Percentiles rank a stretch among this genome's conserved stretches.
phyloP scores from a whole-genome alignment of 345 rosid species.

The Salix udensis region DNA sequence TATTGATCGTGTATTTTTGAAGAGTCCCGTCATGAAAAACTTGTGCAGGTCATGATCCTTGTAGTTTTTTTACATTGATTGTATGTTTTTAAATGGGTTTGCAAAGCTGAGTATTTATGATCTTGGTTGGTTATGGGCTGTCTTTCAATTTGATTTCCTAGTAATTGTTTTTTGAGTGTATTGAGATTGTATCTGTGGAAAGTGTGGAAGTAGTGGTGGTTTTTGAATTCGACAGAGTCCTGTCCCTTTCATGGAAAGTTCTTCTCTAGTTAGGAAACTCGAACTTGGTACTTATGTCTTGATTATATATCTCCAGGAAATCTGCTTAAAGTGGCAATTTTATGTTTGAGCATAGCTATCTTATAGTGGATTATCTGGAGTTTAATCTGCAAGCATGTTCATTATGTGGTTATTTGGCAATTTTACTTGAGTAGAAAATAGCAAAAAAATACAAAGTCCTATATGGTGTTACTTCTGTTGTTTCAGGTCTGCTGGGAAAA shows the following conservation, averaged over 20 bases:
- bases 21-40: conserved; percentile 41
- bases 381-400: neutral
- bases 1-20: no score
- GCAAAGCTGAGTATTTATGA: neutral
- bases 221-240: neutral
- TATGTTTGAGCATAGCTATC: neutral
- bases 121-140: neutral
- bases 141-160: neutral
- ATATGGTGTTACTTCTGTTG: conserved; percentile 5
- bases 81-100: neutral
- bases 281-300: neutral
- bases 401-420: neutral
- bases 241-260: neutral
- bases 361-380: conserved; percentile 3
- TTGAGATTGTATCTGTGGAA: no score
- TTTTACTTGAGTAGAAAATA: neutral
- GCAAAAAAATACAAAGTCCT: neutral
- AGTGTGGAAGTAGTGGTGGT: neutral
- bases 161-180: no score
- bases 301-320: neutral
- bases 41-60: conserved; percentile 40
- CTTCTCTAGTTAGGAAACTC: neutral
- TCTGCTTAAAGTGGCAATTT: neutral
- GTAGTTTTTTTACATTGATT: neutral
- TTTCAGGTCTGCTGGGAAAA: conserved; percentile 53